Evolutionary conservation across 495 filamentous ascomycete species (phyloP).

Genomic region (Pseudomonodictys pantanalensis): DNA sequence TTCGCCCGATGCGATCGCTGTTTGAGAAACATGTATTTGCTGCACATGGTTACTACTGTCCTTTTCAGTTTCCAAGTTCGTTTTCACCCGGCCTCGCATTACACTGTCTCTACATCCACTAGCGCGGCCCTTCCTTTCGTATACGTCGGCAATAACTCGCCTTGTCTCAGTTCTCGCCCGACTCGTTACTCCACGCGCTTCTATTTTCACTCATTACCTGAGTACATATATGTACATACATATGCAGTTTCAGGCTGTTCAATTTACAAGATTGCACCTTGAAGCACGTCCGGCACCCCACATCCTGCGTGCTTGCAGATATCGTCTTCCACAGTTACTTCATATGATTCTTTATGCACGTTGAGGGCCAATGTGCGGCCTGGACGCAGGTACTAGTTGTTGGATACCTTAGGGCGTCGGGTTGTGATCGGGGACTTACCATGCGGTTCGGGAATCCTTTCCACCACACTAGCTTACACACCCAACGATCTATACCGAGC

Average conservation of each 20-base stretch:
- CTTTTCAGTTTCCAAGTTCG: neutral
- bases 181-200: neutral
- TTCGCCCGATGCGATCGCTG: neutral
- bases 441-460: neutral
- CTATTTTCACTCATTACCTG: neutral
- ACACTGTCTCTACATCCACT: neutral
- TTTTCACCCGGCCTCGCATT: neutral
- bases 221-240: neutral
- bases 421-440: neutral
- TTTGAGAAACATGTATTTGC: neutral
- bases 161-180: neutral
- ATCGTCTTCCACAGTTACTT: neutral
- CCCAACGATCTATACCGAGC: neutral
- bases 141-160: neutral
- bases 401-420: neutral
- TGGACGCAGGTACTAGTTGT: neutral
- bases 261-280: neutral
- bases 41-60: neutral
- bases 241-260: no score
- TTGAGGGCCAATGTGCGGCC: neutral
- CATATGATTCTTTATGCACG: neutral
- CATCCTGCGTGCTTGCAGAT: neutral
- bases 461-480: neutral
- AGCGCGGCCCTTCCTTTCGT: neutral
- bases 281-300: neutral